These are phyloP conservation scores for Ambrosia trifida DNA, from an alignment of 129 eudicot genomes.

Conservation along the genomic window DNA sequence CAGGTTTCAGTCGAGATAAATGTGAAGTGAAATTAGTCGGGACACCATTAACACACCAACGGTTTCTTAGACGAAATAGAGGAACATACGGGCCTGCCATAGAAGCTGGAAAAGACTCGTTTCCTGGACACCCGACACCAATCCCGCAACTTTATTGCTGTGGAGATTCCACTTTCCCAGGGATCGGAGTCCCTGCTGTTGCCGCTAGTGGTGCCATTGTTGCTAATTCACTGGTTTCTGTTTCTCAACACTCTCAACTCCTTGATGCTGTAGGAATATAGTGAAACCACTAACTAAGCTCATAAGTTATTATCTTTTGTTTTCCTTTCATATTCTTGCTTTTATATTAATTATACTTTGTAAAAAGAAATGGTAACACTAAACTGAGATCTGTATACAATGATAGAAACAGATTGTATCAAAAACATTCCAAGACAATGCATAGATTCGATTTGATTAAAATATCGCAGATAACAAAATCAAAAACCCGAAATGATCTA, in stretches of 20 bases:
- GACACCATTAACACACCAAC: conserved; percentile 81
- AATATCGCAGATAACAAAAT: too few species aligned
- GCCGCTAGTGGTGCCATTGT: conserved; percentile 99
- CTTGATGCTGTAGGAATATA: conserved; percentile 94
- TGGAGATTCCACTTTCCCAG: conserved; percentile 97
- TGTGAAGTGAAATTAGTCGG: conserved; percentile 89
- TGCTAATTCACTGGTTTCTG: conserved; percentile 91
- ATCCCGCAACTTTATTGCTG: conserved; percentile 81
- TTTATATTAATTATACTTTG: neutral
- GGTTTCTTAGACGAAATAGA: conserved; percentile 78
- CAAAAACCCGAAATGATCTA: too few species aligned
- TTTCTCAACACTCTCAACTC: conserved; percentile 81
- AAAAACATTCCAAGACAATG: too few species aligned
- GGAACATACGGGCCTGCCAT: conserved; percentile 97
- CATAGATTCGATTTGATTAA: too few species aligned
- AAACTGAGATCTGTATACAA: too few species aligned
- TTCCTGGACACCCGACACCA: conserved; percentile 94
- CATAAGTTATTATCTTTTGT: neutral
- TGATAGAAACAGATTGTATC: too few species aligned
- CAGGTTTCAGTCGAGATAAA: conserved; percentile 69
- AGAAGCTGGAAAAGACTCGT: conserved; percentile 74
- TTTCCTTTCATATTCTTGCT: neutral
- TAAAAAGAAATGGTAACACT: too few species aligned
- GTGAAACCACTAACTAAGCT: neutral
- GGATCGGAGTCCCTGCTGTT: conserved; percentile 98